These are phyloP conservation scores for Cadophora luteo-olivacea DNA, from an alignment of 2,329 filamentous ascomycete genomes.

Conservation along the genomic window DNA sequence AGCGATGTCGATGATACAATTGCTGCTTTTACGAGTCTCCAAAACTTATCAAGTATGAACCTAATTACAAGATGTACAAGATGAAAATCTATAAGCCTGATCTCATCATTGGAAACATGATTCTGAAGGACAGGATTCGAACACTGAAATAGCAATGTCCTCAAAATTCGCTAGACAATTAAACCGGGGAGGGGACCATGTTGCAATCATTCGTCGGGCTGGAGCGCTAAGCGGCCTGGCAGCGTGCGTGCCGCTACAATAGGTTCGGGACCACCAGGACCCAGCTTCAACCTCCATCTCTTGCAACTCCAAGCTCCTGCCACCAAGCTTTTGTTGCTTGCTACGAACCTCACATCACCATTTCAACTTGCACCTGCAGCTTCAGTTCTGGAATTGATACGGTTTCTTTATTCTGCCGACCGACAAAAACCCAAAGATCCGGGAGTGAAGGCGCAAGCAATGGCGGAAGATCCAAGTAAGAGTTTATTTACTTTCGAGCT, in stretches of 20 bases:
- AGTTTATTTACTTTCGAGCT: constrained; percentile 62
- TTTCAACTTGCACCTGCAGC: constrained; percentile 29
- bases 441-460: constrained; percentile 39
- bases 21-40: too few species aligned
- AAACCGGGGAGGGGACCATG: too few species aligned
- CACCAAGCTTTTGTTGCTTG: constrained; percentile 24
- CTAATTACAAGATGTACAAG: too few species aligned
- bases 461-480: constrained; percentile 46
- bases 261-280: constrained; percentile 11
- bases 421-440: constrained; percentile 21
- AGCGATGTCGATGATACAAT: too few species aligned
- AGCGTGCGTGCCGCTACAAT: background rate
- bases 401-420: constrained; percentile 16
- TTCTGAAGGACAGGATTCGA: too few species aligned
- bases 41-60: too few species aligned
- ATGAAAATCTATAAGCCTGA: too few species aligned
- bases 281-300: constrained; percentile 23
- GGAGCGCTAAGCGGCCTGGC: constrained; percentile 8
- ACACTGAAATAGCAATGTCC: too few species aligned
- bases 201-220: constrained; percentile 19
- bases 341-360: constrained; percentile 24
- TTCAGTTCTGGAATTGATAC: constrained; percentile 25
- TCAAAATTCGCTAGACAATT: too few species aligned
- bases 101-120: too few species aligned
- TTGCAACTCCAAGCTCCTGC: constrained; percentile 15